Percentiles rank a stretch among this genome's conserved stretches.
These are phyloP conservation scores for Neocucurbitaria cava DNA, from an alignment of 2,329 filamentous ascomycete genomes.

Conservation along the genomic window DNA sequence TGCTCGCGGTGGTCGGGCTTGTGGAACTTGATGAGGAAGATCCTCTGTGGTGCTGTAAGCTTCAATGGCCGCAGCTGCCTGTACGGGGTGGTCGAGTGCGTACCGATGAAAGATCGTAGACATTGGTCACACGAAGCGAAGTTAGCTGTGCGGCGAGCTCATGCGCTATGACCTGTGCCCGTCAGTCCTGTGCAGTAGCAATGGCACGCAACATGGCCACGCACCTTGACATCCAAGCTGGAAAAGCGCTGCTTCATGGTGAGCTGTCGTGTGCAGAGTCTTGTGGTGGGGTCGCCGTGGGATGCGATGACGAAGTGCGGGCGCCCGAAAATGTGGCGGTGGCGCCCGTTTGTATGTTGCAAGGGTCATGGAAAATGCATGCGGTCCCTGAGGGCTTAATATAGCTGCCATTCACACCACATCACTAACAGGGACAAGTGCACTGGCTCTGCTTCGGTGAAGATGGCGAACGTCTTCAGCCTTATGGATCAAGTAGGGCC, in stretches of 20 bases:
- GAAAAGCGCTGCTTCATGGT: constrained; percentile 81
- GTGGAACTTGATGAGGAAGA: constrained; percentile 93
- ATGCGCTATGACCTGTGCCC: constrained; percentile 81
- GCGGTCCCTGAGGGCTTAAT: constrained; percentile 23
- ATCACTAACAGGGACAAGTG: background rate
- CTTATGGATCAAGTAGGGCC: constrained; percentile 4
- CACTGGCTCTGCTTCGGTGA: constrained; percentile 7
- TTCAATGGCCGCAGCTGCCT: no score
- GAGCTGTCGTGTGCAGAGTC: constrained; percentile 35
- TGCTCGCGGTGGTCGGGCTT: constrained; percentile 90
- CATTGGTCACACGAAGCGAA: constrained; percentile 83
- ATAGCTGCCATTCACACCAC: background rate
- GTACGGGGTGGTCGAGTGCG: constrained; percentile 14
- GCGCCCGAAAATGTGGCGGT: constrained; percentile 22
- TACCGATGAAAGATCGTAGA: constrained; percentile 91
- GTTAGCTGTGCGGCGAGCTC: constrained; percentile 82
- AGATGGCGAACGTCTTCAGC: constrained; percentile 9
- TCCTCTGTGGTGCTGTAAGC: constrained; percentile 63
- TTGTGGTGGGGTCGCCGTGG: constrained; percentile 36
- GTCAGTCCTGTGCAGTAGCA: constrained; percentile 2
- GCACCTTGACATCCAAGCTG: constrained; percentile 77
- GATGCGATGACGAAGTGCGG: constrained; percentile 38
- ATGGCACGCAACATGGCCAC: background rate
- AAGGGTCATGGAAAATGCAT: constrained; percentile 34
- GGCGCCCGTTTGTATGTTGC: constrained; percentile 12